These are phyloP conservation scores for Eucalyptus sideroxylon DNA, from an alignment of 345 rosid species.

Conservation along the genomic window DNA sequence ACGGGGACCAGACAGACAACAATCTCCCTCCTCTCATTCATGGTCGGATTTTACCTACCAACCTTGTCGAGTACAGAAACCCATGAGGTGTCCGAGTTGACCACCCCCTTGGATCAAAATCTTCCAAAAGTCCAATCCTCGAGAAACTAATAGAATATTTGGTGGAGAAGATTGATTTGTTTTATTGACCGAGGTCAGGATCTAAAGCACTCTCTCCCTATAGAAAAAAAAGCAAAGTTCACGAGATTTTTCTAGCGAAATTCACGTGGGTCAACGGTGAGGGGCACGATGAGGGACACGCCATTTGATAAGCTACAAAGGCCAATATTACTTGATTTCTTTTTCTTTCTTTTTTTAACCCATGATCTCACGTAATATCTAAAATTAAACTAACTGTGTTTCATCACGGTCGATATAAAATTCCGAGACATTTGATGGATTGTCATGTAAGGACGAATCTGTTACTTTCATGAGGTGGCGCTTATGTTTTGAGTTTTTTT, in stretches of 20 bases:
- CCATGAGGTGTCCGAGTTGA: not conserved
- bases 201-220: not conserved
- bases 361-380: not conserved
- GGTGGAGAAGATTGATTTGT: not conserved
- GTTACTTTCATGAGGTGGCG: not conserved
- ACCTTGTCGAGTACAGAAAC: not conserved
- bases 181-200: not conserved
- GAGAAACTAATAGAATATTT: not conserved
- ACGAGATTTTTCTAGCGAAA: not conserved
- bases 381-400: not conserved
- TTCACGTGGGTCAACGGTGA: not conserved
- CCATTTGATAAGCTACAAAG: not conserved
- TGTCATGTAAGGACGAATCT: not conserved
- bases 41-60: not conserved
- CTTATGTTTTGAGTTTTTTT: too few relatives aligned
- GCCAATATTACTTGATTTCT: not conserved
- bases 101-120: not conserved
- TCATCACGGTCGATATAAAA: fast-evolving
- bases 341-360: not conserved
- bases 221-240: not conserved
- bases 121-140: not conserved
- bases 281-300: not conserved
- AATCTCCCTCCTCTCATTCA: not conserved
- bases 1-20: too few relatives aligned
- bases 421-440: not conserved